These are phyloP conservation scores for Pneumocystis carinii DNA, from an alignment of 1,139 yeast genomes.

Conservation along the genomic window DNA sequence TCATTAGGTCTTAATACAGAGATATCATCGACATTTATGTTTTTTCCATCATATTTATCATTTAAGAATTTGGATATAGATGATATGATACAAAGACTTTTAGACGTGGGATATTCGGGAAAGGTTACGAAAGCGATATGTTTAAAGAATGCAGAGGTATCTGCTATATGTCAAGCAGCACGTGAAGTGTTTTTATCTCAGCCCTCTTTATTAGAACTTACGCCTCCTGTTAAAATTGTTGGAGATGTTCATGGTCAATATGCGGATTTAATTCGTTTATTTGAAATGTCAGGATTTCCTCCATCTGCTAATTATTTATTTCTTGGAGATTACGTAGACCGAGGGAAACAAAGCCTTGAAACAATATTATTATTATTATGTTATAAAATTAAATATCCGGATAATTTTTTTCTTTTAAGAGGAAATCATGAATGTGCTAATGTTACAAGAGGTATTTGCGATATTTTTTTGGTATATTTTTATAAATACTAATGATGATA, in stretches of 20 bases:
- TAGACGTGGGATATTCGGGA: conserved; percentile 93
- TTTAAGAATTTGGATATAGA: conserved; percentile 38
- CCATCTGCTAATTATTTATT: conserved; percentile 85
- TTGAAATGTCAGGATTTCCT: conserved; percentile 96
- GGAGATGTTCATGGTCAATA: conserved; percentile 98
- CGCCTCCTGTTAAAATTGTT: conserved; percentile 92
- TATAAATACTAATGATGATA: conserved; percentile 16
- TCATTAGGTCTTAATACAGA: conserved; percentile 4
- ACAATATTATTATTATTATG: conserved; percentile 73
- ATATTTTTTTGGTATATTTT: neutral
- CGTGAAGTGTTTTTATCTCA: conserved; percentile 78
- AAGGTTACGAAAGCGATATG: conserved; percentile 82
- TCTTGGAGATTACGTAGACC: conserved; percentile 89
- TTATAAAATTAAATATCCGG: conserved; percentile 91
- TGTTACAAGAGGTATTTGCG: conserved; percentile 37
- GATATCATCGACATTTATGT: conserved; percentile 1
- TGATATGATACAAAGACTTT: conserved; percentile 69
- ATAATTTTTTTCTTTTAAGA: conserved; percentile 76
- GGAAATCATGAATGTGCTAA: conserved; percentile 97
- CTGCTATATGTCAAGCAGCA: conserved; percentile 69
- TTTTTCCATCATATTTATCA: conserved; percentile 6
- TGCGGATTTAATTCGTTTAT: conserved; percentile 75
- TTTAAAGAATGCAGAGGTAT: conserved; percentile 73
- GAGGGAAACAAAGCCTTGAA: conserved; percentile 89
- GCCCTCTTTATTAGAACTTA: conserved; percentile 73